These are phyloP conservation scores for Psilocybe subaeruginosa DNA, from an alignment of 768 basidiomycete species.

Conservation along the genomic window DNA sequence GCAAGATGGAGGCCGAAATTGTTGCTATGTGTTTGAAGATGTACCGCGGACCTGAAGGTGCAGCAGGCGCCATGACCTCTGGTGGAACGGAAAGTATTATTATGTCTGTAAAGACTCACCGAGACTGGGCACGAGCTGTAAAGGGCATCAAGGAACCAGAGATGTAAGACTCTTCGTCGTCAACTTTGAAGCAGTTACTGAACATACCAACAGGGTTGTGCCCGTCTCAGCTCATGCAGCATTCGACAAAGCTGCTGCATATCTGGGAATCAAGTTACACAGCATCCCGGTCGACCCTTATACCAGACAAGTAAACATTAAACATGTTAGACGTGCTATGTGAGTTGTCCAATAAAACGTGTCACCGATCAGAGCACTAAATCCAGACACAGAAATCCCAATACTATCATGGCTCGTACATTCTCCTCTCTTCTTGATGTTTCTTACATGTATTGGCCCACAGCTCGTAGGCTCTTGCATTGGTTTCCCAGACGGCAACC, in stretches of 20 bases:
- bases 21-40: conserved; percentile 85
- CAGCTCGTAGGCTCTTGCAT: conserved; percentile 85
- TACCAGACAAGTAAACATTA: conserved; percentile 81
- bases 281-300: conserved; percentile 77
- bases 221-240: conserved; percentile 90
- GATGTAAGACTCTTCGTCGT: conserved; percentile 57
- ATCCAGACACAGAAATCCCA: conserved; percentile 61
- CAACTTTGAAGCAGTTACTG: background rate
- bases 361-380: background rate
- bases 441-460: conserved; percentile 3
- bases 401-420: conserved; percentile 78
- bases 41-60: conserved; percentile 84
- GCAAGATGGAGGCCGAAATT: conserved; percentile 98
- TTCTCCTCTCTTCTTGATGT: background rate
- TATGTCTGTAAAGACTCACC: conserved; percentile 93
- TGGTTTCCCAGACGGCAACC: conserved; percentile 86
- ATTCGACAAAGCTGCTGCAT: conserved; percentile 91
- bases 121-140: conserved; percentile 85
- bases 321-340: conserved; percentile 85
- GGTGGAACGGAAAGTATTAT: conserved; percentile 97
- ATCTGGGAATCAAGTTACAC: conserved; percentile 90
- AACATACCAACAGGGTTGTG: conserved; percentile 58
- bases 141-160: conserved; percentile 93
- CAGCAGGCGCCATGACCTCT: conserved; percentile 91
- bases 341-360: conserved; percentile 39